Evolutionary conservation across 2,329 filamentous ascomycete species (phyloP), one percentile per base, ranked within the genome.

Genomic region (Hymenoscyphus albidus): DNA sequence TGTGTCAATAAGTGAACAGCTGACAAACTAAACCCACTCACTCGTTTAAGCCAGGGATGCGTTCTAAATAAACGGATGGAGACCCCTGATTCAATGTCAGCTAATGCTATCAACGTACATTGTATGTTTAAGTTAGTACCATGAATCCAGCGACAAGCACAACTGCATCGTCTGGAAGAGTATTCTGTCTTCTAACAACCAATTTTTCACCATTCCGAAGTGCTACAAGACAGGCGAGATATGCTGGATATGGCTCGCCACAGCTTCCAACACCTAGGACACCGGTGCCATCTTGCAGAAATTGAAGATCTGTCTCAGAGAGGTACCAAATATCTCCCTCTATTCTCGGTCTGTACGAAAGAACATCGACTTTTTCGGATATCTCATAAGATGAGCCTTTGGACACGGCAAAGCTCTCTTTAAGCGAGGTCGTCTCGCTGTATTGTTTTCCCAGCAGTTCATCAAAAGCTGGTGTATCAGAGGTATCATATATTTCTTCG

Each of bases 221-320:
- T 9, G 70, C 71, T 18, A 68, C 56, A 18, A 81, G 67, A 12
- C 77, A 74, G 65, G 81, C 79, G 42, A 83, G 73, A 35, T 80
- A 82, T 63, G 81, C 78, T n/a, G 76, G 72, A 65, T 79, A 79
- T 12, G 78, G 74, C 48, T 78, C 75, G 2, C 85, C 85, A 22
- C 85, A 85, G 5, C 85, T 85, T 22, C 85, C 86, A 0, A 84
- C 86, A 1, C 84, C 85, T 0, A 88, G 78, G 61, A 88, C 83
- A 67, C 86, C 86, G 70, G 84, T 86, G 0, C 86, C 85, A 7
- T 79, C 82, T 0, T 82, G 75, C 40, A 88, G 82, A 77, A 82
- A 88, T 38, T 77, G 74, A 3, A 88, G 76, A 70, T 88, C 86
- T 0, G 81, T 83, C 69, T 87, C 84, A 12, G 78, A 83, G 48